Conservation (phyloP, 1,284 basidiomycete genomes). For the Pulchroboletus neoregius region DNA sequence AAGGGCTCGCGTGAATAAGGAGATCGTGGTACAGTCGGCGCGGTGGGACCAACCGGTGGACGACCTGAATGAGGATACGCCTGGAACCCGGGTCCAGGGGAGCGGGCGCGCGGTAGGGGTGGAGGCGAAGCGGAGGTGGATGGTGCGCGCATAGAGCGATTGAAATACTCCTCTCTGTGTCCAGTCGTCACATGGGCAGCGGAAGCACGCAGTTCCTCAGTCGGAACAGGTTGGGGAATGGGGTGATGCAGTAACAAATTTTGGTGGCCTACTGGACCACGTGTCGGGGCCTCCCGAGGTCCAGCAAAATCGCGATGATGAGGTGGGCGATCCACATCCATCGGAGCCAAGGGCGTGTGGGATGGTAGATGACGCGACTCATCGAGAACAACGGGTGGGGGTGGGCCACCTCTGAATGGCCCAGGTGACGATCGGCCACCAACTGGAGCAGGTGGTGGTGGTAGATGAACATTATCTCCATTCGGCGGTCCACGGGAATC, state of each 20-base stretch:
- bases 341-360: slow-evolving; percentile 74
- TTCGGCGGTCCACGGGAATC: slow-evolving; percentile 57
- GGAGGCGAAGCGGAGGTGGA: slow-evolving; percentile 58
- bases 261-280: slow-evolving; percentile 51
- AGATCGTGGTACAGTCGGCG: slow-evolving; percentile 50
- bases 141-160: slow-evolving; percentile 42
- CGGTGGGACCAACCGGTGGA: slow-evolving; percentile 53
- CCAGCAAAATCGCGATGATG: slow-evolving; percentile 51
- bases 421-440: slow-evolving; percentile 52
- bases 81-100: slow-evolving; percentile 45
- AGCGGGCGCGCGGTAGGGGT: slow-evolving; percentile 42
- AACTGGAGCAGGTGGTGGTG: slow-evolving; percentile 52
- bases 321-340: slow-evolving; percentile 76
- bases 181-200: slow-evolving; percentile 36
- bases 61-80: slow-evolving; percentile 43
- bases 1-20: slow-evolving; percentile 47
- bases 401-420: slow-evolving; percentile 74
- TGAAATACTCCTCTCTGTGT: slow-evolving; percentile 49
- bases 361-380: slow-evolving; percentile 59
- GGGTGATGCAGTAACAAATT: slow-evolving; percentile 62
- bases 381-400: slow-evolving; percentile 72
- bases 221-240: slow-evolving; percentile 48
- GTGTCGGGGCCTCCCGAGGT: slow-evolving; percentile 42
- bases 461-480: slow-evolving; percentile 52
- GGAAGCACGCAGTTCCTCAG: slow-evolving; percentile 47